A percentile compares a stretch with the other conserved stretches of the same genome.
These are phyloP conservation scores for Ophiostoma fasciatum DNA, from an alignment of 2,329 filamentous ascomycete species.

Conservation along the genomic window DNA sequence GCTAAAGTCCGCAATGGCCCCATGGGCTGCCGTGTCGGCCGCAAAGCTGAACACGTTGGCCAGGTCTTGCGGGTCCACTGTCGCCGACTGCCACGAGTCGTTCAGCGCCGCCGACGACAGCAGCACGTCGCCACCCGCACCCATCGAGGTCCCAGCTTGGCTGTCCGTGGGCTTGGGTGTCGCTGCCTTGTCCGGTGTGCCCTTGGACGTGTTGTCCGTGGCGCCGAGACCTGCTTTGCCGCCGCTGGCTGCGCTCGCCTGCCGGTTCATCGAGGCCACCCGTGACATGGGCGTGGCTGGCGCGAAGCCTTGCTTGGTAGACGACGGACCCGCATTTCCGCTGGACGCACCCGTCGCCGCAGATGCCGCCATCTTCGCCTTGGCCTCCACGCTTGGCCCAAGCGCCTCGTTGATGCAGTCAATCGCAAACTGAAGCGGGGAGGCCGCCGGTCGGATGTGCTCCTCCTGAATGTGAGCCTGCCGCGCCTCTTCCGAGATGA, in stretches of 20 bases:
- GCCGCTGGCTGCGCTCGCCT: constrained; percentile 27
- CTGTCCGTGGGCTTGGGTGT: constrained; percentile 16
- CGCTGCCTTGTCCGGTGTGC: constrained; percentile 13
- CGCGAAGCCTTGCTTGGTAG: constrained; percentile 32
- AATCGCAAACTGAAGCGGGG: constrained; percentile 37
- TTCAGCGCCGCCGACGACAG: constrained; percentile 7
- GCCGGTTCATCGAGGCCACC: constrained; percentile 35
- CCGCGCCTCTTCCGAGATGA: constrained; percentile 38
- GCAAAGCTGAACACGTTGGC: constrained; percentile 23
- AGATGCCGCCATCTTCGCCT: constrained; percentile 21
- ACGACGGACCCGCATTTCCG: constrained; percentile 14
- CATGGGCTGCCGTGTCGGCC: constrained; percentile 27
- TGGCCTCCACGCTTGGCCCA: constrained; percentile 37
- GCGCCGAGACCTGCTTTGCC: constrained; percentile 25
- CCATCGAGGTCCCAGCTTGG: too few relatives aligned
- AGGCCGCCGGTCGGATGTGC: constrained; percentile 38
- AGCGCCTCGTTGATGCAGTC: constrained; percentile 34
- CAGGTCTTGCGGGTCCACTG: constrained; percentile 39
- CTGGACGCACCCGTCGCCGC: constrained; percentile 12
- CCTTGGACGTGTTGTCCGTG: too few relatives aligned
- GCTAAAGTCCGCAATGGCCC: constrained; percentile 36
- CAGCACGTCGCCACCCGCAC: constrained; percentile 14
- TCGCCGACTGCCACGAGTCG: constrained; percentile 23
- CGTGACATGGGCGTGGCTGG: constrained; percentile 34
- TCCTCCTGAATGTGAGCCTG: constrained; percentile 42